Percentiles rank a stretch among this genome's conserved stretches.
Conservation (phyloP, 805 yeast genomes). For the Cyberlindnera xishuangbannaensis region DNA sequence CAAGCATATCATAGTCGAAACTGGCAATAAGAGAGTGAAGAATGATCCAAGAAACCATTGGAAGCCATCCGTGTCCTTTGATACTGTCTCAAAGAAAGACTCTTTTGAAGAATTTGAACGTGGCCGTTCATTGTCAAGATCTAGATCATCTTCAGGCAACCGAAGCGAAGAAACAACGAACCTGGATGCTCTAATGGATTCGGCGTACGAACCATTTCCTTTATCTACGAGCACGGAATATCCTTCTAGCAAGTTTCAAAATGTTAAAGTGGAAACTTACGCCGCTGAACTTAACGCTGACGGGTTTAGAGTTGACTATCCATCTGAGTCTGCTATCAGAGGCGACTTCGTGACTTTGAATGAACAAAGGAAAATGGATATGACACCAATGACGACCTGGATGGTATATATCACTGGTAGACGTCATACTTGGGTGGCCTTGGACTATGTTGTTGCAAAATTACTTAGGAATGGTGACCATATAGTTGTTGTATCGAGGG, state of each 20-base stretch:
- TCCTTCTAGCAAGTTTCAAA: neutral
- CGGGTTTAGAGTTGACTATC: slow-evolving; percentile 22
- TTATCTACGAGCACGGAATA: too few species aligned
- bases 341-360: slow-evolving; percentile 13
- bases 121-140: neutral
- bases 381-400: neutral
- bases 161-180: neutral
- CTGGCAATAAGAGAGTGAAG: too few species aligned
- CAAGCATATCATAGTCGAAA: too few species aligned
- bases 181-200: neutral
- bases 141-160: neutral
- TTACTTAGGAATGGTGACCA: slow-evolving; percentile 62
- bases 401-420: slow-evolving; percentile 66
- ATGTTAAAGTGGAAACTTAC: neutral
- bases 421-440: slow-evolving; percentile 75
- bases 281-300: slow-evolving; percentile 3
- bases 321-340: slow-evolving; percentile 14
- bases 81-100: neutral
- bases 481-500: slow-evolving; percentile 54
- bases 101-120: neutral
- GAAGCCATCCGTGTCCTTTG: neutral
- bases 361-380: neutral
- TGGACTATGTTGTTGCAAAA: slow-evolving; percentile 60
- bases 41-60: too few species aligned
- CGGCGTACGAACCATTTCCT: too few species aligned